Conservation (phyloP, 208 protist species). For the Wallacemonas sp. region DNA sequence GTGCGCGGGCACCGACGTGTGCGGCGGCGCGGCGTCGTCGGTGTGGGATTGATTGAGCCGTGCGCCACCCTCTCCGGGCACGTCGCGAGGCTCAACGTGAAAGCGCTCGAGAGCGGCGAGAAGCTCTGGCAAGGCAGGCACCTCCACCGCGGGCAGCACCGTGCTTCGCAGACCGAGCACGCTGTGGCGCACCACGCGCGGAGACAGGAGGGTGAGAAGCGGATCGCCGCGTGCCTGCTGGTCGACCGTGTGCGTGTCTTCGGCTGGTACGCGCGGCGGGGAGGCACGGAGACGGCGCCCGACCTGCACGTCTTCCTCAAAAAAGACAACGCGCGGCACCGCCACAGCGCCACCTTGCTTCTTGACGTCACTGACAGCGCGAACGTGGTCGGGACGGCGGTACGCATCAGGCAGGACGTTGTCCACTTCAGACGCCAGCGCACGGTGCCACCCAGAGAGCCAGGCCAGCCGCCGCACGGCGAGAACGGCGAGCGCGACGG, state of each 20-base stretch:
- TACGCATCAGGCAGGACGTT: no score
- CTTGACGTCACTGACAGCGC: no score
- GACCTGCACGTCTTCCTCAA: not conserved
- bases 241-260: not conserved
- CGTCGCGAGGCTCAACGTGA: not conserved
- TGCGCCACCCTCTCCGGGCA: not conserved
- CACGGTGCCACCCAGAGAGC: not conserved
- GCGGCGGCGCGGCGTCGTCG: not conserved
- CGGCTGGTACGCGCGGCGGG: no score
- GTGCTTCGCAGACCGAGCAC: not conserved
- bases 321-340: constrained; percentile 12
- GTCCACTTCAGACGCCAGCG: not conserved
- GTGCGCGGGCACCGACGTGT: not conserved
- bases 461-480: not conserved
- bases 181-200: not conserved
- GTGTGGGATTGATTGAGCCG: not conserved
- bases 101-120: not conserved
- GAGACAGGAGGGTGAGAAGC: not conserved
- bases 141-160: not conserved
- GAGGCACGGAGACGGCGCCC: no score
- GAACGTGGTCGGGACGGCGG: no score
- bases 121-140: constrained; percentile 1
- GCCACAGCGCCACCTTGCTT: no score
- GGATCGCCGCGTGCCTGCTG: not conserved
- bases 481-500: not conserved